phyloP scores from a whole-genome alignment of 495 filamentous ascomycete genomes.

The Hyaloscypha finlandica region DNA sequence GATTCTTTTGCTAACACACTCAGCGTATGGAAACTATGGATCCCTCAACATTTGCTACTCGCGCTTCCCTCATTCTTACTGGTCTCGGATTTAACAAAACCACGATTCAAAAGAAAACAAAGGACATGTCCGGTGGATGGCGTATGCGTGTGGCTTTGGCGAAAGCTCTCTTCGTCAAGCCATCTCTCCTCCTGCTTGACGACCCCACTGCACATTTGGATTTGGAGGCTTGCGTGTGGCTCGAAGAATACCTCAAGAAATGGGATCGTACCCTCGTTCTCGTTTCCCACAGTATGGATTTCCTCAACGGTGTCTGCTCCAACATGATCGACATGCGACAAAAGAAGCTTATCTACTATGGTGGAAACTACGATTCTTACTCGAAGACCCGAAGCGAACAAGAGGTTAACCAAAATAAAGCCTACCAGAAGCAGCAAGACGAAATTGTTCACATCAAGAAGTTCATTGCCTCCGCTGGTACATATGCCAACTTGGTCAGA shows the following conservation, averaged over 20 bases:
- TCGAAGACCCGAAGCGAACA: constrained; percentile 92
- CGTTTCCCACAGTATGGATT: constrained; percentile 97
- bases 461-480: constrained; percentile 99
- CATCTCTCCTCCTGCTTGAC: constrained; percentile 91
- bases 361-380: constrained; percentile 99
- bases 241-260: constrained; percentile 99
- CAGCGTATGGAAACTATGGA: constrained; percentile 99
- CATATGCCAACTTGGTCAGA: constrained; percentile 97
- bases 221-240: constrained; percentile 98
- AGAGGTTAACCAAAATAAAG: constrained; percentile 97
- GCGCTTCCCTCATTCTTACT: constrained; percentile 93
- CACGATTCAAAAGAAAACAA: constrained; percentile 98
- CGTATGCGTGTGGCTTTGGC: constrained; percentile 98
- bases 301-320: constrained; percentile 98
- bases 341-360: constrained; percentile 93
- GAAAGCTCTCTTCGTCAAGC: constrained; percentile 98
- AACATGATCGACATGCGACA: constrained; percentile 98
- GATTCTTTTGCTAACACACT: constrained; percentile 36
- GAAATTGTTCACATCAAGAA: constrained; percentile 99
- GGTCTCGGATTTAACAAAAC: constrained; percentile 98
- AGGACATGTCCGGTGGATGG: constrained; percentile 99
- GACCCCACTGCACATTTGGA: constrained; percentile 99
- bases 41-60: constrained; percentile 97
- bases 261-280: constrained; percentile 98
- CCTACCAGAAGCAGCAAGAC: constrained; percentile 98